Conservation (phyloP, 371 early-diverging fungal genomes). For the Rhizopus sp. region DNA sequence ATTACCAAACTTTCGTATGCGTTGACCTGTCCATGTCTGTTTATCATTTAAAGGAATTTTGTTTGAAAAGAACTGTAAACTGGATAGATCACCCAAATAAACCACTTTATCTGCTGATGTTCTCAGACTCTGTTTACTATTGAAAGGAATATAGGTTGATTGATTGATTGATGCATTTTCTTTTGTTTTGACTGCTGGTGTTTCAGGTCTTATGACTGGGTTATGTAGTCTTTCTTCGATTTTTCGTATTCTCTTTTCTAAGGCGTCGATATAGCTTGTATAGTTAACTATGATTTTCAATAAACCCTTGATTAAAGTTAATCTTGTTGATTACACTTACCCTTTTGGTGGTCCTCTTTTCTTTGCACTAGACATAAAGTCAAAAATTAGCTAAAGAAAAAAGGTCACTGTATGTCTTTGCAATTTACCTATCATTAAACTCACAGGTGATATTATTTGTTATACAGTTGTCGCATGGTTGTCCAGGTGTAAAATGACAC, state of each 20-base stretch:
- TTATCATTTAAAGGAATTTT: conserved; percentile 37
- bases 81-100: conserved; percentile 47
- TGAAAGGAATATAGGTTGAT: conserved; percentile 2
- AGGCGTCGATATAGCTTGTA: conserved; percentile 42
- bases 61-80: conserved; percentile 44
- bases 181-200: conserved; percentile 4
- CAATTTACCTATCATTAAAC: conserved; percentile 36
- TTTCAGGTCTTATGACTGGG: conserved; percentile 1
- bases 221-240: conserved; percentile 27
- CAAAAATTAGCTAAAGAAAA: conserved; percentile 8
- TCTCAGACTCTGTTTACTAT: conserved; percentile 20
- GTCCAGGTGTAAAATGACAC: conserved; percentile 24
- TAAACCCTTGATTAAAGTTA: background rate
- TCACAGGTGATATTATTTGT: conserved; percentile 24
- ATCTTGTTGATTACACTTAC: conserved; percentile 6
- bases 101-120: conserved; percentile 37
- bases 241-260: conserved; percentile 39
- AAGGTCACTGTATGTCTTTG: background rate
- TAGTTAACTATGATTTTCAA: conserved; percentile 2
- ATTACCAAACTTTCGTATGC: conserved; percentile 43
- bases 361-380: conserved; percentile 24
- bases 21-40: conserved; percentile 35
- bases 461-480: conserved; percentile 32
- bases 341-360: conserved; percentile 69
- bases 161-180: background rate